These are phyloP conservation scores for Austropuccinia psidii DNA, from an alignment of 1,284 basidiomycete species.

Conservation along the genomic window DNA sequence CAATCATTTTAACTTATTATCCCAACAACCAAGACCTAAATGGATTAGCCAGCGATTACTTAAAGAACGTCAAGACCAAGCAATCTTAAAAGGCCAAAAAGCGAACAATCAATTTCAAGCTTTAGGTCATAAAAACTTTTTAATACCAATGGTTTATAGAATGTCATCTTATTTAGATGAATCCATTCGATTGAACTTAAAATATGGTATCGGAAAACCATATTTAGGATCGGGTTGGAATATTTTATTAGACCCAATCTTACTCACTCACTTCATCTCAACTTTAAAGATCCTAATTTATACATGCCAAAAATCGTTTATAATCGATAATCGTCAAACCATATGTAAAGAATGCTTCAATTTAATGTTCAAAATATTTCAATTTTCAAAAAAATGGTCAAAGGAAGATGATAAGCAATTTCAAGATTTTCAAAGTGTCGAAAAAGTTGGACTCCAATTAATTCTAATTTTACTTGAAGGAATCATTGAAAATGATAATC, in stretches of 20 bases:
- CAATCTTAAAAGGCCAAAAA: not conserved
- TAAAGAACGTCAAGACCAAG: not conserved
- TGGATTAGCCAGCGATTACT: not conserved
- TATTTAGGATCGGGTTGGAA: not conserved
- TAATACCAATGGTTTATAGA: not conserved
- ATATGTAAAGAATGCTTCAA: too few species aligned
- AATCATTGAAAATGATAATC: too few species aligned
- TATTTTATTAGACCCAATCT: not conserved
- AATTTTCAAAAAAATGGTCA: too few species aligned
- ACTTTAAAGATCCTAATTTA: not conserved
- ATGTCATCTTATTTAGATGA: not conserved
- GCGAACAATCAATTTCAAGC: not conserved
- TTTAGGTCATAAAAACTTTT: slow-evolving; percentile 1
- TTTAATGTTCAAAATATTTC: too few species aligned
- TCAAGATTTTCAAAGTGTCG: too few species aligned
- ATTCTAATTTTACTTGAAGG: too few species aligned
- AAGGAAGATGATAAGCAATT: too few species aligned
- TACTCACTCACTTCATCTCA: not conserved
- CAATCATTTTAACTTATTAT: not conserved
- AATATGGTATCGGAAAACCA: not conserved
- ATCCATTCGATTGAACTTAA: not conserved
- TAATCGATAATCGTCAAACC: too few species aligned
- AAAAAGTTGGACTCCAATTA: too few species aligned
- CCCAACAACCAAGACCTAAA: not conserved
- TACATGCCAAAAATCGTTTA: not conserved